Evolutionary conservation across 768 basidiomycete species (phyloP).

Genomic region (Lactarius indigo): DNA sequence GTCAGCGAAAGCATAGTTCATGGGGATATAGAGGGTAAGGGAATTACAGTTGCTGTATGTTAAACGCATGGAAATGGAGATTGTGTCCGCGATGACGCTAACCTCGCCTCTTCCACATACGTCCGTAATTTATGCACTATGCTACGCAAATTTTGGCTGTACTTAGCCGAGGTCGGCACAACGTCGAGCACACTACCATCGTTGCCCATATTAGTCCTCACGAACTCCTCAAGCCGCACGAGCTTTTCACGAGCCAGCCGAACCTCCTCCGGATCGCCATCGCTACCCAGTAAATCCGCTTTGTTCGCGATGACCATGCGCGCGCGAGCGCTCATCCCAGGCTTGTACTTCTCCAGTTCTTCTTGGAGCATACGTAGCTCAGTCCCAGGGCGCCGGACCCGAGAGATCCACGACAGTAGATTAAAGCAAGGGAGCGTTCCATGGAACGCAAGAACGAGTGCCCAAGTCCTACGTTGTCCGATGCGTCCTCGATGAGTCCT

Average conservation of each 20-base stretch:
- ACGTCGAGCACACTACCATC: slow-evolving; percentile 53
- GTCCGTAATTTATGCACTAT: slow-evolving; percentile 64
- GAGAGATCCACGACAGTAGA: slow-evolving; percentile 92
- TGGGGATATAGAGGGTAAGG: not conserved
- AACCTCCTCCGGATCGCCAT: slow-evolving; percentile 39
- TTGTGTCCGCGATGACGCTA: not conserved
- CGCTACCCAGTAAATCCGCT: slow-evolving; percentile 73
- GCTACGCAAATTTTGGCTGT: slow-evolving; percentile 70
- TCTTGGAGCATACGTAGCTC: slow-evolving; percentile 68
- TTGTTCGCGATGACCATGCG: slow-evolving; percentile 92
- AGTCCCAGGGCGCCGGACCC: slow-evolving; percentile 65
- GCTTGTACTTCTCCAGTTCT: slow-evolving; percentile 82
- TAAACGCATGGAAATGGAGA: not conserved
- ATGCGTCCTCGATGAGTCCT: slow-evolving; percentile 80
- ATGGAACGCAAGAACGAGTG: slow-evolving; percentile 92
- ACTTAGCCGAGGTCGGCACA: slow-evolving; percentile 83
- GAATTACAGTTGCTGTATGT: slow-evolving; percentile 9
- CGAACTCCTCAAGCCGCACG: slow-evolving; percentile 51
- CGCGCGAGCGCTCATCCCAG: slow-evolving; percentile 72
- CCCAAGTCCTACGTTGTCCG: slow-evolving; percentile 87
- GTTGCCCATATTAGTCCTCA: slow-evolving; percentile 43
- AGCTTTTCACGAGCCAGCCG: slow-evolving; percentile 57
- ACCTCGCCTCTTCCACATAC: slow-evolving; percentile 56
- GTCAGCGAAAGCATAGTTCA: not conserved
- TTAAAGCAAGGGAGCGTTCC: slow-evolving; percentile 86